These are phyloP conservation scores for Wickerhamiella spandovensis DNA, from an alignment of 805 yeast species.

Conservation along the genomic window DNA sequence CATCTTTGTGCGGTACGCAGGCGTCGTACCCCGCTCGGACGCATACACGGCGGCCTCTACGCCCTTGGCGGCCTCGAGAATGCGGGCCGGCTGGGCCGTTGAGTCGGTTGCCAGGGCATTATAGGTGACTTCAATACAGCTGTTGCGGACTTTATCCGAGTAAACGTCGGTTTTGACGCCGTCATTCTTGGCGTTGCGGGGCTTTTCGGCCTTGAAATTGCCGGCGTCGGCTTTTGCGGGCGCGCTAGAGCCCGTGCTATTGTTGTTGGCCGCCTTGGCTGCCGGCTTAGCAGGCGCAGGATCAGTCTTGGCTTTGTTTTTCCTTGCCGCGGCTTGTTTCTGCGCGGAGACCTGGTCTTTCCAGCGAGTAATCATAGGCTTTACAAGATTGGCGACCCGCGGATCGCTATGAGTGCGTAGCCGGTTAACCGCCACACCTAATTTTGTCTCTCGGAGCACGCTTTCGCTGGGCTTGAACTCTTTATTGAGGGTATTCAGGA, in stretches of 20 bases:
- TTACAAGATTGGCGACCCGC: constrained; percentile 50
- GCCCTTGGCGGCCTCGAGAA: constrained; percentile 49
- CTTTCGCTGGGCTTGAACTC: constrained; percentile 77
- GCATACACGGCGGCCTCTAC: constrained; percentile 63
- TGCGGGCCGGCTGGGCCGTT: constrained; percentile 39
- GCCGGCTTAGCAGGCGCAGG: background rate
- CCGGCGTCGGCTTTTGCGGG: constrained; percentile 11
- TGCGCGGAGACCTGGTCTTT: constrained; percentile 61
- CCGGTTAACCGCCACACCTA: constrained; percentile 94
- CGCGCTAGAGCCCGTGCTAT: background rate
- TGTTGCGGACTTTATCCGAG: constrained; percentile 69
- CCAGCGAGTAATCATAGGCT: constrained; percentile 76
- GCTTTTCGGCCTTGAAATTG: constrained; percentile 35
- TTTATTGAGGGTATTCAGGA: constrained; percentile 49
- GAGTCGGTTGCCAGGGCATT: constrained; percentile 82
- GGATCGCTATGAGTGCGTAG: constrained; percentile 58
- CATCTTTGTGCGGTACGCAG: constrained; percentile 64
- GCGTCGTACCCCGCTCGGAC: constrained; percentile 39
- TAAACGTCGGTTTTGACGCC: constrained; percentile 60
- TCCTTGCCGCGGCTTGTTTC: constrained; percentile 12
- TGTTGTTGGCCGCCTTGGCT: background rate
- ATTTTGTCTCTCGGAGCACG: constrained; percentile 79
- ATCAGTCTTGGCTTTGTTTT: constrained; percentile 3
- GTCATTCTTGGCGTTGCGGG: constrained; percentile 72
- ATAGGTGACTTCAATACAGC: constrained; percentile 70